Evolutionary conservation across 2,329 filamentous ascomycete species (phyloP), one percentile per base, ranked within the genome.

Genomic region (Epichloe elymi): DNA sequence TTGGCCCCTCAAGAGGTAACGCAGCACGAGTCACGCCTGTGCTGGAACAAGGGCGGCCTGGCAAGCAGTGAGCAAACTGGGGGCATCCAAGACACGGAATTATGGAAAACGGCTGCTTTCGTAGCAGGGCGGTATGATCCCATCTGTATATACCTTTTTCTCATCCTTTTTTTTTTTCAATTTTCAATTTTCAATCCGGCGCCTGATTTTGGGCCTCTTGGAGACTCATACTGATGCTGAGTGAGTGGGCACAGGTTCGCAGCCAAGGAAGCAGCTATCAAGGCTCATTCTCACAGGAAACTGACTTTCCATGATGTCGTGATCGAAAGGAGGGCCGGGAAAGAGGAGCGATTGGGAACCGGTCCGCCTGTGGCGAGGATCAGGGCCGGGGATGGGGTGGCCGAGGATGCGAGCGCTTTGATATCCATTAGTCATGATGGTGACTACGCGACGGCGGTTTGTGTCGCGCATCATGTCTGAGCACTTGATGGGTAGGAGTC

Each of bases 381-480:
- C 52, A 63, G 57, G 53, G 62, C 60, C 7, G 56, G 56, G 30
- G 58, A 53, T 2, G 59, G 51, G 15, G 60, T 52, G 17, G 62
- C 57, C n/a, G 59, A 54, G 40, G 63, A 72, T 53, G 76, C 80
- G 56, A 71, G 80, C 47, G 88, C 82, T 14, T 73, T 79, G 60
- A 63, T 95, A 43, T 91, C 85, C 53, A 94, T 96, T 59, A 93
- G 85, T 60, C 90, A 96, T 64, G 90, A 96, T 65, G 83, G 79
- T 2, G 83, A 88, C 7, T 95, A 89, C 67, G 88, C 88, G 10
- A 82, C 77, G 19, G 85, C 85, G 6, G 73, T 83, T 1, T 86
- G 83, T 56, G 56, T 88, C 36, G 80, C 76, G n/a, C 46, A 58
- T 48, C 54, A 58, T 33, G 23, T 8, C 50, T 51, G 14, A 38